Conservation (phyloP, 2,329 filamentous ascomycete genomes). For the Epichloe gansuensis region DNA sequence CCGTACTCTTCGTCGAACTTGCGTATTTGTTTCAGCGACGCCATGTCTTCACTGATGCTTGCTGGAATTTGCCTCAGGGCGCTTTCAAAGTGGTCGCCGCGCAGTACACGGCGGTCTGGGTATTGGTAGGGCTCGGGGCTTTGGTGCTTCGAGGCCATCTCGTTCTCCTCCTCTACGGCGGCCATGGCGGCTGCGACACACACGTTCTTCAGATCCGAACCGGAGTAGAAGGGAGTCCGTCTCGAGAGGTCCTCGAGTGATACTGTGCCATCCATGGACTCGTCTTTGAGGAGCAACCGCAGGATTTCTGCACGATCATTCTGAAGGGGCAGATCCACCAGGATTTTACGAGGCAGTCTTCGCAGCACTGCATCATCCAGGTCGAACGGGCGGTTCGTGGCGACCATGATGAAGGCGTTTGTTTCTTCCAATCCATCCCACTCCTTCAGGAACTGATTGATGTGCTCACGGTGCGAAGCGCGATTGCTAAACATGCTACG, state of each 20-base stretch:
- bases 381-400: conserved; percentile 90
- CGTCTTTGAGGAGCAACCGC: conserved; percentile 56
- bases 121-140: conserved; percentile 41
- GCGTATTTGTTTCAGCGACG: conserved; percentile 67
- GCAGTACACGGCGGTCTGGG: conserved; percentile 44
- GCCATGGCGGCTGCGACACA: conserved; percentile 69
- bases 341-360: conserved; percentile 57
- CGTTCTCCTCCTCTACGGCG: conserved; percentile 61
- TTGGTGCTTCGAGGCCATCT: conserved; percentile 22
- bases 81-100: conserved; percentile 63
- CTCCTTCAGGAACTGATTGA: conserved; percentile 93
- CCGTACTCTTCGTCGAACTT: conserved; percentile 96
- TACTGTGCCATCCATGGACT: conserved; percentile 48
- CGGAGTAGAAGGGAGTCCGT: conserved; percentile 65
- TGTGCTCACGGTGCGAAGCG: conserved; percentile 69
- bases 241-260: conserved; percentile 49
- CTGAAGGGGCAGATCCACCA: conserved; percentile 60
- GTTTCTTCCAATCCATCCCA: conserved; percentile 83
- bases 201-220: conserved; percentile 72
- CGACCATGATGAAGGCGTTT: conserved; percentile 94
- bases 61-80: conserved; percentile 82
- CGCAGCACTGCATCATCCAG: conserved; percentile 77
- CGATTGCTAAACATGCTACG: conserved; percentile 54
- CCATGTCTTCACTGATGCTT: conserved; percentile 90
- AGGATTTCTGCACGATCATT: conserved; percentile 56